Evolutionary conservation across 2,329 filamentous ascomycete genomes (phyloP).

Genomic region (Colletotrichum shisoi): DNA sequence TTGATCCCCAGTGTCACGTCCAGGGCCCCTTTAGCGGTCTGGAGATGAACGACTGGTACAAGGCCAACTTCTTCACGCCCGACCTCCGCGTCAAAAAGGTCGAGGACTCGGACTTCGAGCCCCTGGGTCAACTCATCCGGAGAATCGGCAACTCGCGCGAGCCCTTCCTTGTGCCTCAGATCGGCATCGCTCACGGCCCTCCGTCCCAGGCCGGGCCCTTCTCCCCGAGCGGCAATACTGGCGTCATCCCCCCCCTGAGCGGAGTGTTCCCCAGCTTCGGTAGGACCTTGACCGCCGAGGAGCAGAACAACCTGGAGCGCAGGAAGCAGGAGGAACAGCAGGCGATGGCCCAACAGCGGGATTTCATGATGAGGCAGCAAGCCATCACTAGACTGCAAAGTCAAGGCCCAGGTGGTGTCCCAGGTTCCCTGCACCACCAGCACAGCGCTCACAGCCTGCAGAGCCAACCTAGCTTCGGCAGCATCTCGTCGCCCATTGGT

Average conservation of each 20-base stretch:
- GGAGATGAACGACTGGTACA: slow-evolving; percentile 99
- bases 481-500: slow-evolving; percentile 85
- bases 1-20: slow-evolving; percentile 89
- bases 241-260: slow-evolving; percentile 86
- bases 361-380: slow-evolving; percentile 88
- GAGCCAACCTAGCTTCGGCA: slow-evolving; percentile 95
- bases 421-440: slow-evolving; percentile 78
- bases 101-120: slow-evolving; percentile 93
- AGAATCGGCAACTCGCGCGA: slow-evolving; percentile 97
- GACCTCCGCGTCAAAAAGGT: slow-evolving; percentile 94
- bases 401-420: slow-evolving; percentile 42
- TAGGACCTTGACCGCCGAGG: slow-evolving; percentile 93
- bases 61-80: slow-evolving; percentile 95
- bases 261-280: slow-evolving; percentile 96
- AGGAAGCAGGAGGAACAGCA: slow-evolving; percentile 99
- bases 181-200: slow-evolving; percentile 89
- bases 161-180: slow-evolving; percentile 96
- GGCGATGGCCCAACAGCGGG: slow-evolving; percentile 93
- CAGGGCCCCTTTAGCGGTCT: slow-evolving; percentile 96
- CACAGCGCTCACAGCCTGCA: slow-evolving; percentile 95
- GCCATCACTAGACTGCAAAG: slow-evolving; percentile 66
- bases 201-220: slow-evolving; percentile 57
- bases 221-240: slow-evolving; percentile 60
- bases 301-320: slow-evolving; percentile 95
- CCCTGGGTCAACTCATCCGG: slow-evolving; percentile 89